Percentiles rank a stretch among this genome's conserved stretches.
phyloP scores from a whole-genome alignment of 257 asterid species.

The Solanum rostratum region DNA sequence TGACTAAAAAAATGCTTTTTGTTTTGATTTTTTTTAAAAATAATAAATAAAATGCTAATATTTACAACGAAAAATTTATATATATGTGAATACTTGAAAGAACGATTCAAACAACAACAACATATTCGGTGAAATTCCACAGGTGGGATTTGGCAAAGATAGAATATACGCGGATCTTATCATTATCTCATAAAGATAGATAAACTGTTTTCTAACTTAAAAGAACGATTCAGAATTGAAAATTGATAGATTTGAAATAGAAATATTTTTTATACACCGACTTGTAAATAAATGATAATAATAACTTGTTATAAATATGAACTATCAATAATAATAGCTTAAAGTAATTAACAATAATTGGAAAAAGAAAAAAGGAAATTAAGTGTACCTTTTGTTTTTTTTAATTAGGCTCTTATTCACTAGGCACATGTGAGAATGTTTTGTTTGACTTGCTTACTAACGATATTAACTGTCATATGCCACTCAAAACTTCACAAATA shows the following conservation, averaged over 20 bases:
- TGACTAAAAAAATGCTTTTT: not conserved
- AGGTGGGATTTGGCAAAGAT: too few relatives aligned
- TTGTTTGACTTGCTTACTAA: constrained; percentile 11
- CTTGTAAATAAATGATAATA: not conserved
- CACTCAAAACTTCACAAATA: not conserved
- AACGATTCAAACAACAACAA: too few relatives aligned
- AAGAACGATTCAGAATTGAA: not conserved
- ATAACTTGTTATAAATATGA: not conserved
- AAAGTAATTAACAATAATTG: not conserved
- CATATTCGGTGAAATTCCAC: too few relatives aligned
- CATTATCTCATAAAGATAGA: too few relatives aligned
- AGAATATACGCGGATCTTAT: too few relatives aligned
- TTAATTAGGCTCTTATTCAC: not conserved
- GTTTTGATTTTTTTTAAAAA: not conserved
- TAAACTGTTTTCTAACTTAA: too few relatives aligned
- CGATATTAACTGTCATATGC: constrained; percentile 46
- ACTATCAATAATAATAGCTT: not conserved
- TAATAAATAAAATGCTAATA: not conserved
- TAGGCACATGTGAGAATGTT: not conserved
- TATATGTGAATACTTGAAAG: too few relatives aligned
- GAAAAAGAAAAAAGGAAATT: not conserved
- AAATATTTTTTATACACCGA: not conserved
- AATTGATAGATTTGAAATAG: not conserved
- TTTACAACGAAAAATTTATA: not conserved
- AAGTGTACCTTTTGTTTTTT: not conserved